Base-by-base conservation (phyloP, 108 stramenopile genomes). In the Hondaea fermentalgiana region DNA sequence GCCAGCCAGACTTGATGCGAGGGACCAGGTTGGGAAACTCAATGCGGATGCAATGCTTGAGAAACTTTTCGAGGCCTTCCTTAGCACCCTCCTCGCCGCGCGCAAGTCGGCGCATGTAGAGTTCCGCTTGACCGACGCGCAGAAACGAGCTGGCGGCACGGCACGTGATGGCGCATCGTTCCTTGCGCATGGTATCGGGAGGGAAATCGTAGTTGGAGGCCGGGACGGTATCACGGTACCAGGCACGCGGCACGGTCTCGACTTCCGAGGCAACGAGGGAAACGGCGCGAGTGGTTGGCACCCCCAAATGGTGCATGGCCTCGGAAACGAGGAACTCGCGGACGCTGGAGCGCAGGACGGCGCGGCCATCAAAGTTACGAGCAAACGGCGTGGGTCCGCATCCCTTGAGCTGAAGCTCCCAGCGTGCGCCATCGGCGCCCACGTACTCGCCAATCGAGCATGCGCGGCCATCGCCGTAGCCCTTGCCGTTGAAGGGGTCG, bases 381-480 rank as follows among this genome's bases (percentile, higher is more conserved):
- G 94, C 95, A 92, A 97, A 99, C 49, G 99, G 98, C 14, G 98
- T 98, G 69, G 72, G 95, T 1, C 99, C 99, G 6, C 94, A 95
- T 4, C 99, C 99, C 94, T 99, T 98, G 72, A 98, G 95, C 91
- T 99, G 99, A 23, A 99, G 90, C 90, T 99, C 99, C 87, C 94
- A 95, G 53, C 91, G 88, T 5, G 10, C 72, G 19, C 57, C 72
- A 1, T 87, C 47, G 19, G 57, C 25, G 59, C 89, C 90, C 16
- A 92, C 69, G 29, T 96, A 90, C 90, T 96, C 96, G 5, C 93
- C 96, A 59, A 96, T 93, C 14, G 89, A 90, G 87, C 96, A 95
- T 59, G 97, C 97, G 0, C 96, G 91, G 10, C 97, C 97, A 90
- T 97, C 97, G 5, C 97, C 96, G 89, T 97, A 97, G 43, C 95